These are phyloP conservation scores for Penicillium roqueforti DNA, from an alignment of 495 filamentous ascomycete genomes.

Conservation along the genomic window DNA sequence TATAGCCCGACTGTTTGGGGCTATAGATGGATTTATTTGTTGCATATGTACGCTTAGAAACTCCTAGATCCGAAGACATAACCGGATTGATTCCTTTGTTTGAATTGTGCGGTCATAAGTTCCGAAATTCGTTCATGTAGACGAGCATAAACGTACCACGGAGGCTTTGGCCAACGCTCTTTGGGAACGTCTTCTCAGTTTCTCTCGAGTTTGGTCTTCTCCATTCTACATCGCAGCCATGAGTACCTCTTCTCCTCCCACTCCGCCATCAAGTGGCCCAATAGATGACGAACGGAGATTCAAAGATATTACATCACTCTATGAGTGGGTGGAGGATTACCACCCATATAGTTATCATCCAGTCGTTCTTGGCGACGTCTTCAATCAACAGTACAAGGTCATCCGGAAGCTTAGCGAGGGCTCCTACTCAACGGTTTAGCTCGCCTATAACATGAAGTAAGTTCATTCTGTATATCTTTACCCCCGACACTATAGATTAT, in stretches of 20 bases:
- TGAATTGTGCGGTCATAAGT: constrained; percentile 1
- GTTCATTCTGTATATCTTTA: constrained; percentile 10
- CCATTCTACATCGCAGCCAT: constrained; percentile 3
- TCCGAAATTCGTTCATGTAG: too few relatives aligned
- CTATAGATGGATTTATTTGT: constrained; percentile 18
- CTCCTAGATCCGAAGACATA: constrained; percentile 32
- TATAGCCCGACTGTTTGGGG: constrained; percentile 10
- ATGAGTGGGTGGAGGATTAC: constrained; percentile 27
- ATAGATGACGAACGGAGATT: constrained; percentile 11
- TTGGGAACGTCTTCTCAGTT: background rate
- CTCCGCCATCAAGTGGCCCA: constrained; percentile 7
- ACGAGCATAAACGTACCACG: background rate
- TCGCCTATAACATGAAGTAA: constrained; percentile 33
- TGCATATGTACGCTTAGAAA: constrained; percentile 35
- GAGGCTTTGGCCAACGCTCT: background rate
- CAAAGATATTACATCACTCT: constrained; percentile 15
- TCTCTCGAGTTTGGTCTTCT: background rate
- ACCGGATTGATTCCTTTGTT: constrained; percentile 29
- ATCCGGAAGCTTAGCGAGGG: constrained; percentile 45
- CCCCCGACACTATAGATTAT: constrained; percentile 1
- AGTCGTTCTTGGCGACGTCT: constrained; percentile 36
- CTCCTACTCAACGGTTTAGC: constrained; percentile 45
- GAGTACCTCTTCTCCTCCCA: constrained; percentile 14
- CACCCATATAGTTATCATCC: constrained; percentile 42
- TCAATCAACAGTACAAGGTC: constrained; percentile 38